Conservation (phyloP, 1,284 basidiomycete genomes). For the Porodaedalea pini region DNA sequence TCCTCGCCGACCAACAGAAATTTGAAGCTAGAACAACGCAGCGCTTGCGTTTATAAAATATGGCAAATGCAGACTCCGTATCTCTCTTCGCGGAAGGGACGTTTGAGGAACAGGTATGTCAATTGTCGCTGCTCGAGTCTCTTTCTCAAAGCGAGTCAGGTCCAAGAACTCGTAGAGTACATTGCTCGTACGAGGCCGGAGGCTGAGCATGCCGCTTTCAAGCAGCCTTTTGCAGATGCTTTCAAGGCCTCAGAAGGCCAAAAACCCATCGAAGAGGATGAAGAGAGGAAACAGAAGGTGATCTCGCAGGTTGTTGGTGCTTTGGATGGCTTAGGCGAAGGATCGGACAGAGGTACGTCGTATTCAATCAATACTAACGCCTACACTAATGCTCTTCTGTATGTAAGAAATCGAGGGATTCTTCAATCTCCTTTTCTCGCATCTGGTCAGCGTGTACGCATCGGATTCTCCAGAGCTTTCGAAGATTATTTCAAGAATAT, state of each 20-base stretch:
- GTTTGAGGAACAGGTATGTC: constrained; percentile 76
- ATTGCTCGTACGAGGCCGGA: constrained; percentile 66
- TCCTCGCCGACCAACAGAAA: too few species aligned
- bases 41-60: too few species aligned
- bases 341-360: constrained; percentile 64
- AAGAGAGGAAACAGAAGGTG: constrained; percentile 47
- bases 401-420: constrained; percentile 77
- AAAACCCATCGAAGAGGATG: constrained; percentile 52
- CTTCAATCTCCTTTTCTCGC: constrained; percentile 75
- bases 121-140: background rate
- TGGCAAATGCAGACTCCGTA: constrained; percentile 58
- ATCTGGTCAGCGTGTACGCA: constrained; percentile 59
- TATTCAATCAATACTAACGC: background rate
- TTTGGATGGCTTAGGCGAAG: constrained; percentile 68
- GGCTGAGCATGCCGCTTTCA: constrained; percentile 59
- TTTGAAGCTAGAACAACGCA: too few species aligned
- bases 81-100: constrained; percentile 87
- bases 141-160: constrained; percentile 38
- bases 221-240: constrained; percentile 64
- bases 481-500: constrained; percentile 45
- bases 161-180: constrained; percentile 78
- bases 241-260: constrained; percentile 52
- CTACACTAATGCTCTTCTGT: background rate
- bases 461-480: constrained; percentile 51
- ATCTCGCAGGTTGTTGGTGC: constrained; percentile 57